Evolutionary conservation across 2,329 filamentous ascomycete species (phyloP), one percentile per base, ranked within the genome.

Genomic region (Penicillium sp.): DNA sequence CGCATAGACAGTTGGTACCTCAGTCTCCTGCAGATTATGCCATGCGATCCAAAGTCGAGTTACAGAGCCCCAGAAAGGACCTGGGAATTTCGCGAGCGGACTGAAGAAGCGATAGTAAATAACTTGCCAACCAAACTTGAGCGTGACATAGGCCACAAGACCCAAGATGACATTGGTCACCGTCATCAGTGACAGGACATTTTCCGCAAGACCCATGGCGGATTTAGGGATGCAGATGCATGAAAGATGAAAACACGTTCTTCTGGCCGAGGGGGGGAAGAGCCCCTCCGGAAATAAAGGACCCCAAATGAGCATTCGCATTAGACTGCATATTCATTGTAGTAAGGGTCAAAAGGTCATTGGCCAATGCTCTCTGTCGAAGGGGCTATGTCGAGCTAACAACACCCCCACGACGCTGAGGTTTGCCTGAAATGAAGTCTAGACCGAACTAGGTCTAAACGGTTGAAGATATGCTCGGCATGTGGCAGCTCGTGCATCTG

Each of bases 21-120:
- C 75, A 21, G 74, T 73, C 43, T 68, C 72, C 37, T 69, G 70
- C 24, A 76, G 45, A 51, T 75, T 77, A 61, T 79, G 75, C 55
- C 72, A 77, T 42, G 75, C 70, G 45, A 79, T 73, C 74, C 75
- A 80, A 9, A 80, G 64, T 40, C 72, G 62, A n/a, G 77, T 79
- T 15, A 79, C 73, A 45, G 70, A 72, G 24, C 68, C 77, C 73
- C 75, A 78, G 57, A 79, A 80, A 1, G 75, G 75, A 3, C 78
- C 78, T 0, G 77, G 77, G 53, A 78, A 80, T 29, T 69, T 67
- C 17, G 70, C 62, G 4, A 81, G 64, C 10, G 77, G 76, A 52
- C 79, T 76, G 44, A 79, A 76, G 63, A 75, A 76, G 32, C 61
- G 60, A 52, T 73, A 71, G 56, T 72, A 66, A 26, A 72, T 54